Percentiles rank a stretch among this genome's conserved stretches.
phyloP scores from a whole-genome alignment of 192 early-diverging fungal genomes.

The Coemansia sp. region DNA sequence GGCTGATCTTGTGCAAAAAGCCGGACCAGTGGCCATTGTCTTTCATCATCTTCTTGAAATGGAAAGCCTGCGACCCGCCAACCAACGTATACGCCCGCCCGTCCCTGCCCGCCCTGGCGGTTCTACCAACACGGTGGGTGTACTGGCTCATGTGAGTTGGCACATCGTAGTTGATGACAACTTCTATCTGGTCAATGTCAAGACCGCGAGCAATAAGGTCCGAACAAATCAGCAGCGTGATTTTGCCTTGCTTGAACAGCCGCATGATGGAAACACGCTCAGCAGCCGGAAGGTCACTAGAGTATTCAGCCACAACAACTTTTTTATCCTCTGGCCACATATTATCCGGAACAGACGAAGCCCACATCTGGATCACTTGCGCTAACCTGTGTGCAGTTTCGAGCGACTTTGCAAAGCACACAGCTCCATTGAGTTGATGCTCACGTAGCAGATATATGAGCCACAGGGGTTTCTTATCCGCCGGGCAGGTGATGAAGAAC shows the following conservation, averaged over 20 bases:
- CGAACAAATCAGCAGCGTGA: constrained; percentile 76
- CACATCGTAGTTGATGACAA: constrained; percentile 86
- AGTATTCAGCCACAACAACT: constrained; percentile 65
- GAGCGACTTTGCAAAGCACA: constrained; percentile 89
- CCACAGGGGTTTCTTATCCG: constrained; percentile 78
- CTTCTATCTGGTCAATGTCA: constrained; percentile 76
- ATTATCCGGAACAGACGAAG: constrained; percentile 27
- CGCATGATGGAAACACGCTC: constrained; percentile 64
- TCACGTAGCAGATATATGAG: constrained; percentile 80
- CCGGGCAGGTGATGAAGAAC: constrained; percentile 65
- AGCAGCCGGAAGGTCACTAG: constrained; percentile 66
- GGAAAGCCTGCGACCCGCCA: constrained; percentile 63
- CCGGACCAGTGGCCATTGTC: constrained; percentile 62
- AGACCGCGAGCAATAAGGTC: constrained; percentile 89
- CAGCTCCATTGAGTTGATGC: constrained; percentile 57
- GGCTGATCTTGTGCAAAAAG: constrained; percentile 57
- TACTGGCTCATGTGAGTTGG: constrained; percentile 82
- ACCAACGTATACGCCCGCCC: constrained; percentile 78
- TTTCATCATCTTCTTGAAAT: constrained; percentile 73
- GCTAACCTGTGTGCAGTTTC: constrained; percentile 85
- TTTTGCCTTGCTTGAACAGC: constrained; percentile 66
- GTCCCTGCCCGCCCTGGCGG: constrained; percentile 83
- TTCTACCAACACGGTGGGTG: constrained; percentile 90
- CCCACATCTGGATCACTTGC: constrained; percentile 67
- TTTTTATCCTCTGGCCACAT: constrained; percentile 18